These are phyloP conservation scores for Neoboletus subvelutipes DNA, from an alignment of 768 basidiomycete genomes.

Conservation along the genomic window DNA sequence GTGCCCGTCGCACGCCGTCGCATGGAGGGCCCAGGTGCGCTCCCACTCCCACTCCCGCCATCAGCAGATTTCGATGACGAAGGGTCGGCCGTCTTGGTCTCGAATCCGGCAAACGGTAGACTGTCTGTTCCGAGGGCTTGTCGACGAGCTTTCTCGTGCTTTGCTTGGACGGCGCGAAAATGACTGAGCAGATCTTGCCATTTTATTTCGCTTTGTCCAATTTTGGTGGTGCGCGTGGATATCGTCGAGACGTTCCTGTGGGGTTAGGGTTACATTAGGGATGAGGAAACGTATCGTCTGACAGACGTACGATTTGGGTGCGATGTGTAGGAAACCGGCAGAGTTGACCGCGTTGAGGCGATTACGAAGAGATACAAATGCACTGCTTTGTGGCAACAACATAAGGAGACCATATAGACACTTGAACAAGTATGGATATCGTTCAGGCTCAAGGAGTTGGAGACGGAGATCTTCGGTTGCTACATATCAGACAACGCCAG, in stretches of 20 bases:
- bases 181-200: constrained; percentile 94
- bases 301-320: constrained; percentile 72
- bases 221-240: constrained; percentile 71
- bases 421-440: constrained; percentile 95
- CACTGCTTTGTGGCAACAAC: constrained; percentile 95
- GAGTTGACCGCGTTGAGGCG: constrained; percentile 94
- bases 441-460: constrained; percentile 94
- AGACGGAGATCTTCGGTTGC: constrained; percentile 67
- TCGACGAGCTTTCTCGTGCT: constrained; percentile 89
- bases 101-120: constrained; percentile 46
- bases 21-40: constrained; percentile 41
- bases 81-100: constrained; percentile 33
- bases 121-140: constrained; percentile 69
- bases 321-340: constrained; percentile 88
- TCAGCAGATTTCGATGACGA: constrained; percentile 11
- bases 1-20: constrained; percentile 67
- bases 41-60: constrained; percentile 1
- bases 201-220: constrained; percentile 87
- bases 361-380: constrained; percentile 92
- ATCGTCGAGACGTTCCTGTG: constrained; percentile 34
- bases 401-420: constrained; percentile 96
- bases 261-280: constrained; percentile 21
- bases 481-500: not conserved
- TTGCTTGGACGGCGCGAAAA: constrained; percentile 85
- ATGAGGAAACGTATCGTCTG: not conserved